Evolutionary conservation across 192 early-diverging fungal genomes (phyloP).

Genomic region (Linnemannia zychae): DNA sequence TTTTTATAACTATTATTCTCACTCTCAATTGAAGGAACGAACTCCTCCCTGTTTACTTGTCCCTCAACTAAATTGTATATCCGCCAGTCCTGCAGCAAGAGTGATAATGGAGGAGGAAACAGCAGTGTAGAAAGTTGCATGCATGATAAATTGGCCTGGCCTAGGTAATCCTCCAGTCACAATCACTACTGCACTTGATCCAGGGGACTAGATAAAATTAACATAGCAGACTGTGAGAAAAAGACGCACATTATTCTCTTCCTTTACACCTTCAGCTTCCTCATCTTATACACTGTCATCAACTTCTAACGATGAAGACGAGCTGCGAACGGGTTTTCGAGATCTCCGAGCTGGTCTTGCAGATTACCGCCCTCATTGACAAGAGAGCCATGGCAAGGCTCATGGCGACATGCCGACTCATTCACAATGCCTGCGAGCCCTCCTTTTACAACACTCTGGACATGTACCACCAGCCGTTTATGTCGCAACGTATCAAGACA

Average conservation of each 20-base stretch:
- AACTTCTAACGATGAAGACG: not conserved
- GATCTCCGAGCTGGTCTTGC: not conserved
- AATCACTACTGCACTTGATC: not conserved
- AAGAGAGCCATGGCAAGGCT: not conserved
- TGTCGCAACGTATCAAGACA: not conserved
- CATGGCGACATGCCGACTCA: not conserved
- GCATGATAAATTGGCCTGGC: no score
- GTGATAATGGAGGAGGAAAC: no score
- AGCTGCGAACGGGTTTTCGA: not conserved
- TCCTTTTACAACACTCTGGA: not conserved
- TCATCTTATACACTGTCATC: not conserved
- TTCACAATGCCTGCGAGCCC: not conserved
- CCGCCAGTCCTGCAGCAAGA: not conserved
- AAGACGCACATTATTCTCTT: no score
- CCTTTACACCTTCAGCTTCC: not conserved
- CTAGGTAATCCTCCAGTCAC: no score
- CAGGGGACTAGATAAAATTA: not conserved
- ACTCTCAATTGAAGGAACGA: no score
- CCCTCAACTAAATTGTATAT: no score
- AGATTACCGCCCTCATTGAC: not conserved
- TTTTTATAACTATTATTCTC: no score
- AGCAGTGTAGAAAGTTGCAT: no score
- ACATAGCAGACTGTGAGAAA: not conserved
- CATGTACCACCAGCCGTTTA: not conserved
- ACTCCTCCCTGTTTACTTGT: no score